Conservation (phyloP, 495 filamentous ascomycete genomes). For the Tirmania nivea region DNA sequence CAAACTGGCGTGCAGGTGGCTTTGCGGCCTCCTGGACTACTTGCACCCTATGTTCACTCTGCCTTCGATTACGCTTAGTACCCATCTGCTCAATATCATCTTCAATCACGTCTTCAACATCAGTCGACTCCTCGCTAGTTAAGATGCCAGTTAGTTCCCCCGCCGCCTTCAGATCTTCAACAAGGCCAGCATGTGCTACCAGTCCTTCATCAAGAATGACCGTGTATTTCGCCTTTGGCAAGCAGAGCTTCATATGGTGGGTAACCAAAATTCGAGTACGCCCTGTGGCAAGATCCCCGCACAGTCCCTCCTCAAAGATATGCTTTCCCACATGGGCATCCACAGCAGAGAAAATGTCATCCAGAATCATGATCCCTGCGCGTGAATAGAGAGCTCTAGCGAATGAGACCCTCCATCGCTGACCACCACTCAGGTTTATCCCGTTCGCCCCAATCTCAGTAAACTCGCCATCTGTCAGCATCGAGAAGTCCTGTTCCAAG, state of each 20-base stretch:
- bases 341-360: slow-evolving; percentile 66
- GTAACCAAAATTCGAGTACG: slow-evolving; percentile 64
- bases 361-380: slow-evolving; percentile 55
- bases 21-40: neutral
- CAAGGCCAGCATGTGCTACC: slow-evolving; percentile 36
- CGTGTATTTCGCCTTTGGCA: slow-evolving; percentile 45
- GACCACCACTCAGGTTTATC: slow-evolving; percentile 65
- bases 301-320: slow-evolving; percentile 53
- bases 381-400: slow-evolving; percentile 61
- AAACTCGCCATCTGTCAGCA: slow-evolving; percentile 48
- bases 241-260: slow-evolving; percentile 54
- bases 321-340: slow-evolving; percentile 56
- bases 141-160: slow-evolving; percentile 38
- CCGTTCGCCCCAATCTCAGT: slow-evolving; percentile 66
- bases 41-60: neutral
- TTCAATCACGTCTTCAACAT: slow-evolving; percentile 21
- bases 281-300: slow-evolving; percentile 41
- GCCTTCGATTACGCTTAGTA: slow-evolving; percentile 1
- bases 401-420: slow-evolving; percentile 62
- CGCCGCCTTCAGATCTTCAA: slow-evolving; percentile 33
- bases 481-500: slow-evolving; percentile 48
- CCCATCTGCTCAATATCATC: slow-evolving; percentile 22
- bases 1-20: slow-evolving; percentile 33
- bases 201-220: slow-evolving; percentile 47
- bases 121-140: slow-evolving; percentile 28